Base-by-base conservation (phyloP, 495 filamentous ascomycete genomes). In the Hypoxylon subgilvum region DNA sequence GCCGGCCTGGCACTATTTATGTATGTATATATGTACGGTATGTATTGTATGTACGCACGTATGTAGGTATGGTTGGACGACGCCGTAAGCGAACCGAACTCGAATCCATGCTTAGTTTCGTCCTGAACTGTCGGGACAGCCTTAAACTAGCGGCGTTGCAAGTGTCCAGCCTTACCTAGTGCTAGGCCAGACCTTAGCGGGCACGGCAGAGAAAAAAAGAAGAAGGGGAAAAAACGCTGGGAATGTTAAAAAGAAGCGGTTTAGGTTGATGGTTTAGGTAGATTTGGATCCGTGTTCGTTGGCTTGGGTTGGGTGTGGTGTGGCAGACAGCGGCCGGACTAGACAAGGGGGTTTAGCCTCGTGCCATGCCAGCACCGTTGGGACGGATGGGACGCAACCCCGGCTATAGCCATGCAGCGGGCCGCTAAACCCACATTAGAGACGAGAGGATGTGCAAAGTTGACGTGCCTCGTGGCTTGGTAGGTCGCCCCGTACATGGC, bases 251-350 rank as follows among this genome's bases (percentile, higher is more conserved):
- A 42, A 44, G 12, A 46, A 34, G 31, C 12, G 10, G 34, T 19
- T 27, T 18, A 38, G 41, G 9, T 45, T 30, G 17, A 36, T 31
- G 21, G 27, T 42, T 45, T 52, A 58, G 40, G 46, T 51, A 51
- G 44, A 36, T 57, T 57, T 10, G 17, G 53, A 57, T 32, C 13
- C 23, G 43, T 36, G 30, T 22, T 48, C 32, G 48, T 50, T n/a
- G 28, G 27, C 10, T n/a, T 28, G 7, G 18, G 39, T 55, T 57
- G 13, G 32, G 53, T 60, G 61, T n/a, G 56, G 67, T 67, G 67
- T 69, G 67, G 67, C 43, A 69, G 67, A 69, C 63, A 25, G 14
- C 52, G 56, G 55, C 31, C 48, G 57, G 48, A 66, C 67, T 69
- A 69, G 67, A 69, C 67, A 69, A 69, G 67, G 67, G n/a, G 59